A percentile compares a stretch with the other conserved stretches of the same genome.
These are phyloP conservation scores for Phylloporus sp. DNA, from an alignment of 768 basidiomycete species.

Conservation along the genomic window DNA sequence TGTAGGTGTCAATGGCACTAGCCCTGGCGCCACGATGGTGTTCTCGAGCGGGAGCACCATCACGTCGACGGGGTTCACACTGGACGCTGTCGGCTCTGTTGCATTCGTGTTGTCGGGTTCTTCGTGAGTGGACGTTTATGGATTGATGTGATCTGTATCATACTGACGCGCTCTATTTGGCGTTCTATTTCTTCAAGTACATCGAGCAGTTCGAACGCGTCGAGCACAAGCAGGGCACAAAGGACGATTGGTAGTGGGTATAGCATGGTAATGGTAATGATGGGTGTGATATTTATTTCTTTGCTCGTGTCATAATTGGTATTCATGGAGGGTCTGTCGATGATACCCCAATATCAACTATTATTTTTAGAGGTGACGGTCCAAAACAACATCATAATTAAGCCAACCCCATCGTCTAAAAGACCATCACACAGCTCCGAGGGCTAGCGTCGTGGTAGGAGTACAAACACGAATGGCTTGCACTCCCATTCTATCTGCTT, in stretches of 20 bases:
- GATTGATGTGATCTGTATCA: neutral
- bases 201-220: neutral
- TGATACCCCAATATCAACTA: neutral
- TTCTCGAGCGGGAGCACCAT: constrained; percentile 14
- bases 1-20: constrained; percentile 15
- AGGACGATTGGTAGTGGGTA: neutral
- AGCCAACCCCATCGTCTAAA: too few species aligned
- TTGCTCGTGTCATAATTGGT: neutral
- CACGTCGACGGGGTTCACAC: constrained; percentile 14
- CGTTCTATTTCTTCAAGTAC: neutral
- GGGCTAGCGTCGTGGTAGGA: too few species aligned
- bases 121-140: constrained; percentile 11
- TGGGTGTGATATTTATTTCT: neutral
- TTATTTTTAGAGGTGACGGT: neutral
- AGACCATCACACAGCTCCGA: too few species aligned
- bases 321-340: neutral
- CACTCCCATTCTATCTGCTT: too few species aligned
- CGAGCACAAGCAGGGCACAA: neutral
- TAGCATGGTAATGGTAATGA: neutral
- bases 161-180: neutral
- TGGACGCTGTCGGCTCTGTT: constrained; percentile 18
- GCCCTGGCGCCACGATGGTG: neutral
- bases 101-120: constrained; percentile 12
- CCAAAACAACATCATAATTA: neutral
- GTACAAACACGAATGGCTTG: too few species aligned